Percentiles rank a stretch among this genome's conserved stretches.
Evolutionary conservation across 345 rosid genomes (phyloP).

Genomic region (Durio zibethinus): DNA sequence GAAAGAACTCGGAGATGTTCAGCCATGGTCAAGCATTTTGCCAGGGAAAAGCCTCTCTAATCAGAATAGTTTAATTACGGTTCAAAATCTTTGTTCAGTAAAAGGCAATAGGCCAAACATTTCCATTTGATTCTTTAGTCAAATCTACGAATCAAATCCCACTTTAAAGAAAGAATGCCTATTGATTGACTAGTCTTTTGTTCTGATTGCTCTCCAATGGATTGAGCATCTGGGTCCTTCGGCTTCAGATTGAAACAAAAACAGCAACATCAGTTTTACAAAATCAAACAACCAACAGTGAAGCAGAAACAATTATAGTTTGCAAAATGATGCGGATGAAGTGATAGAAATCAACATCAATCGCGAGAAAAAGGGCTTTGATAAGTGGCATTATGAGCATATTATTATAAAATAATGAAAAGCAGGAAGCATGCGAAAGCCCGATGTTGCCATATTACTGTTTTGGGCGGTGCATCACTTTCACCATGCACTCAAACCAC

Average conservation of each 20-base stretch:
- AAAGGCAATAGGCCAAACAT: neutral
- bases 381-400: constrained; percentile 29
- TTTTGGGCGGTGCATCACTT: constrained; percentile 38
- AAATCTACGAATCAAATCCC: neutral
- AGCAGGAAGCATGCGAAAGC: constrained; percentile 11
- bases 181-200: neutral
- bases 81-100: neutral
- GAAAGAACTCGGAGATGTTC: neutral
- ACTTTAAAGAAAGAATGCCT: neutral
- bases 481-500: constrained; percentile 18
- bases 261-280: neutral
- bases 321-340: neutral
- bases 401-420: constrained; percentile 18
- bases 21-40: neutral
- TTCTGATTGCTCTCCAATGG: neutral
- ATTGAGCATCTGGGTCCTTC: neutral
- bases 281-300: neutral
- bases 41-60: neutral
- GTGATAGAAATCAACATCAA: constrained; percentile 14
- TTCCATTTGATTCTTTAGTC: neutral
- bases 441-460: constrained; percentile 33
- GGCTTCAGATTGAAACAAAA: no score
- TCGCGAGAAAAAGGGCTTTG: constrained; percentile 34
- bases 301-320: neutral
- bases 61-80: neutral